Base-by-base conservation (phyloP, 129 eudicot species). In the Helianthus annuus region DNA sequence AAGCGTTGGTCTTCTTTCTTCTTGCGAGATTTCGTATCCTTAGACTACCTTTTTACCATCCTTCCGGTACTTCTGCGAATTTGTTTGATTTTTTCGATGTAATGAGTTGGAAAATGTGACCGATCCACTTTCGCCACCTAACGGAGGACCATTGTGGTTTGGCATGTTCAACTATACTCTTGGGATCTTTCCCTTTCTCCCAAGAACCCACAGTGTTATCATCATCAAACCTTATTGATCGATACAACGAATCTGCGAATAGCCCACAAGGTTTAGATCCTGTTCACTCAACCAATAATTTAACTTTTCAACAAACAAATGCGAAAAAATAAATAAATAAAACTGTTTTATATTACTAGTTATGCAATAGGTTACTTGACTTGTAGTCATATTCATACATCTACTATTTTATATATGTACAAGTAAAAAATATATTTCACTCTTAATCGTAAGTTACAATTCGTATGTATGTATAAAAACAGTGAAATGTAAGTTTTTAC, bases 41-140 rank as follows among this genome's bases (percentile, higher is more conserved):
- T 49, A 85, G 89, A 83, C 76, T 71, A 58, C 84, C 85, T 48
- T 81, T 81, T 85, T 48, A 48, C 82, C 64, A 83, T 79, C 53
- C 70, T 86, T 80, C 83, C 85, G 10, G 46, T 42, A 29, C 79
- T 76, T 66, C 79, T 58, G 80, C 85, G 12, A 80, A 90, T 66
- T 78, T 83, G 60, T 48, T 80, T 45, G 83, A 77, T 69, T 82
- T 90, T 81, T 73, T 91, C 86, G 84, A 88, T 69, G 80, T 84
- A 69, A 79, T 77, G 77, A 88, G 81, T 78, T 88, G 97, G 79
- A 91, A 81, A 6, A 91, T 67, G 54, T 88, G 88, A 5, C 97
- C 91, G 80, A 91, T 83, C 78, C 82, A 85, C 82, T 78, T 91
- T 11, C 89, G 89, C 97, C 96, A 91, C 89, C 93, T 86, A 76